These are phyloP conservation scores for Tuber melanosporum DNA, from an alignment of 495 filamentous ascomycete species.

Conservation along the genomic window DNA sequence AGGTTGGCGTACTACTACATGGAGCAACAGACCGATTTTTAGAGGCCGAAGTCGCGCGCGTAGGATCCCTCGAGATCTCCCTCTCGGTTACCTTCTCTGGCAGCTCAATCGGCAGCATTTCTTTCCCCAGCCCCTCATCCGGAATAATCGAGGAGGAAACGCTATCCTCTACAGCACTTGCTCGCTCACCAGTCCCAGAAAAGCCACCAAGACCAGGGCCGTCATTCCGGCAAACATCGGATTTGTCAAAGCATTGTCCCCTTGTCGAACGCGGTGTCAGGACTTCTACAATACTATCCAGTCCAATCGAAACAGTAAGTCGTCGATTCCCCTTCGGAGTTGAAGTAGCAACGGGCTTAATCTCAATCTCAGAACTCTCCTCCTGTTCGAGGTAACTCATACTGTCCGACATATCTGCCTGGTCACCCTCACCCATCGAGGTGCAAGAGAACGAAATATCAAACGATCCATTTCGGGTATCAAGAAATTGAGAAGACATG, in stretches of 20 bases:
- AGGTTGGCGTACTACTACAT: background rate
- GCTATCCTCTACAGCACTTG: background rate
- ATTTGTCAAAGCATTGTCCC: conserved; percentile 14
- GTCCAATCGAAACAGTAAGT: conserved; percentile 17
- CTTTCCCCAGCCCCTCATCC: background rate
- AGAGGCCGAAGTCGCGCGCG: background rate
- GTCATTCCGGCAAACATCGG: conserved; percentile 9
- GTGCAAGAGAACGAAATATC: conserved; percentile 10
- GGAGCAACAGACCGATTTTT: conserved; percentile 1
- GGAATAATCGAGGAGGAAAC: background rate
- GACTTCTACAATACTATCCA: conserved; percentile 34
- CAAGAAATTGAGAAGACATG: conserved; percentile 18
- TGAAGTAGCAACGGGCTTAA: conserved; percentile 19
- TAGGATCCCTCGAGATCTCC: background rate
- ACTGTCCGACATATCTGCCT: conserved; percentile 3
- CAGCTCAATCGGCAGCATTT: background rate
- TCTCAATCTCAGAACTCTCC: conserved; percentile 31
- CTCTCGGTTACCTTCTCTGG: background rate
- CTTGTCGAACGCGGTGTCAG: conserved; percentile 22
- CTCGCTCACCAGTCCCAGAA: conserved; percentile 8
- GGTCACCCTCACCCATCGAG: conserved; percentile 12
- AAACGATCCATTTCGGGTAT: conserved; percentile 14
- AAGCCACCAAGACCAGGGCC: conserved; percentile 12
- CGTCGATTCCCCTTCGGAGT: conserved; percentile 25
- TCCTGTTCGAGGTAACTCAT: conserved; percentile 14